Evolutionary conservation across 75 land plant species (phyloP).

Genomic region (Pseudotsuga menziesii): DNA sequence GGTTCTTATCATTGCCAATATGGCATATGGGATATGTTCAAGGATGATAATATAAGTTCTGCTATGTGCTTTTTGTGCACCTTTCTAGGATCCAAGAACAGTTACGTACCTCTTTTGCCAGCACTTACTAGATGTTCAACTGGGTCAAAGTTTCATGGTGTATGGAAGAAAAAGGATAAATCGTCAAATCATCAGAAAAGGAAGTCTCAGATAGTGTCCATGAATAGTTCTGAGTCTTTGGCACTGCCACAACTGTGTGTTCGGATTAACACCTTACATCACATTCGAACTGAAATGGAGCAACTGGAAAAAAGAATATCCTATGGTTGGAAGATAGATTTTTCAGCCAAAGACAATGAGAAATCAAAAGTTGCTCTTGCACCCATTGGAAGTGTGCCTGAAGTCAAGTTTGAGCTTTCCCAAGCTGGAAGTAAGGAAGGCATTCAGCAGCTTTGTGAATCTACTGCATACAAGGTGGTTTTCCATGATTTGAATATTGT

Average conservation of each 20-base stretch:
- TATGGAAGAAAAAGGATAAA: constrained; percentile 78
- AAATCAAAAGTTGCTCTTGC: constrained; percentile 5
- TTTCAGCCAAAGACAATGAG: constrained; percentile 37
- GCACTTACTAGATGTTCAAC: constrained; percentile 64
- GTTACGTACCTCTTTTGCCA: constrained; percentile 64
- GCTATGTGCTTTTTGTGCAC: not conserved
- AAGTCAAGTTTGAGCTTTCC: constrained; percentile 51
- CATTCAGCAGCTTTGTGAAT: constrained; percentile 70
- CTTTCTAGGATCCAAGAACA: constrained; percentile 50
- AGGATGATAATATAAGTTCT: not conserved
- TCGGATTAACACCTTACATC: constrained; percentile 80
- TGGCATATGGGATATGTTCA: not conserved
- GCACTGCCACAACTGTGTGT: constrained; percentile 63
- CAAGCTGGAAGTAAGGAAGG: constrained; percentile 56
- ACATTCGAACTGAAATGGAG: constrained; percentile 64
- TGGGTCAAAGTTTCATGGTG: constrained; percentile 56
- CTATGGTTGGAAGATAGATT: constrained; percentile 59
- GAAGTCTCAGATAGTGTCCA: constrained; percentile 53
- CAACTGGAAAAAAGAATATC: constrained; percentile 65
- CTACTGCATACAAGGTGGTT: constrained; percentile 66
- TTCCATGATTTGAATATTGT: constrained; percentile 72
- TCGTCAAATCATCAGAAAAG: constrained; percentile 32
- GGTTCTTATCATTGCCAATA: constrained; percentile 7
- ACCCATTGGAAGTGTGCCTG: constrained; percentile 38
- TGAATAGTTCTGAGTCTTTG: constrained; percentile 49